Base-by-base conservation (phyloP, 257 asterid genomes). In the Salvia miltiorrhiza region DNA sequence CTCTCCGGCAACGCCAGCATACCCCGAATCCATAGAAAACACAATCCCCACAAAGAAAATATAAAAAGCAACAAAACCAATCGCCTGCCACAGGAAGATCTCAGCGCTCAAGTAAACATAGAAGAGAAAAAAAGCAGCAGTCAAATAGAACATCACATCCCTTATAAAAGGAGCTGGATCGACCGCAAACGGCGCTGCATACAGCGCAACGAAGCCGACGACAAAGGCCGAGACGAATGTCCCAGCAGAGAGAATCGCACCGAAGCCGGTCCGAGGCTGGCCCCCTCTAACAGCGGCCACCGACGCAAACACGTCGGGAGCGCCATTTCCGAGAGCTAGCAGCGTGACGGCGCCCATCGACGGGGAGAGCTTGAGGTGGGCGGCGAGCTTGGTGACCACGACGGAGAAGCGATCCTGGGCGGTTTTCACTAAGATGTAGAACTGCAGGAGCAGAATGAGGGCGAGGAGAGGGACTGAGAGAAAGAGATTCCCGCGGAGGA, bases 261-360 rank as follows among this genome's bases (percentile, higher is more conserved):
- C 95, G 65, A 93, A 90, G 9, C 99, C 97, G 14, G 97, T 93
- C 20, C 96, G 78, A 1, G 97, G 80, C 55, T 87, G 96, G 1
- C 97, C 97, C 8, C 94, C 94, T 49, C 88, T 77, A 7, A 93
- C 93, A 3, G 97, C 97, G 20, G 99, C 97, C 65, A 93, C 92
- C 4, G 97, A 90, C 4, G 99, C 95, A 55, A 90, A 93, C 69
- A 93, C 99, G 59, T 93, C 99, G 32, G 99, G 99, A 1, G 99
- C 96, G 8, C 97, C 99, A 75, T 93, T 93, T 5, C 99, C 99
- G 4, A 93, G 82, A 9, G 97, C 97, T 63, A 93, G 67, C 30
- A 93, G 94, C 76, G 99, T 93, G 53, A 93, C 97, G 0, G 99
- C 99, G 1, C 97, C 99, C 99, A 93, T 88, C 0, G 97, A 89